Percentiles rank a stretch among this genome's conserved stretches.
These are phyloP conservation scores for Euphorbia schlechtendalii DNA, from an alignment of 441 rosid genomes.

Conservation along the genomic window DNA sequence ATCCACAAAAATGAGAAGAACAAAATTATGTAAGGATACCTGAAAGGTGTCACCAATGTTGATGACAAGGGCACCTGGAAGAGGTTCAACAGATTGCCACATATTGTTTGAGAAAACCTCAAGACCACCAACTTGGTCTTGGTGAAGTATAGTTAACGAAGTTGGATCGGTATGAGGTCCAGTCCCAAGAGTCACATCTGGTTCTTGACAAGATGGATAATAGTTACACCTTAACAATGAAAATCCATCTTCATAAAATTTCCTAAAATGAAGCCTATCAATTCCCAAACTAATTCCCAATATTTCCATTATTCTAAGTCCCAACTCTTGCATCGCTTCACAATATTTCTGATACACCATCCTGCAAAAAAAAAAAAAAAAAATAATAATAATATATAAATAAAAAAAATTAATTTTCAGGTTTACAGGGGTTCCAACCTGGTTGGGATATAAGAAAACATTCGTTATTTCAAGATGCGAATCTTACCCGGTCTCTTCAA, in stretches of 20 bases:
- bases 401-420: too few relatives aligned
- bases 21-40: too few relatives aligned
- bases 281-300: constrained; percentile 42
- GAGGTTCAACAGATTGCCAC: constrained; percentile 43
- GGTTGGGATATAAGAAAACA: too few relatives aligned
- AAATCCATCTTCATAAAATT: constrained; percentile 30
- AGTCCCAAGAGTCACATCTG: constrained; percentile 40
- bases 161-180: constrained; percentile 53
- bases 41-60: constrained; percentile 52
- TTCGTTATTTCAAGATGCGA: background rate
- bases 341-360: constrained; percentile 37
- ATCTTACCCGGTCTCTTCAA: constrained; percentile 34
- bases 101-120: constrained; percentile 33
- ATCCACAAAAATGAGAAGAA: too few relatives aligned
- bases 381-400: too few relatives aligned
- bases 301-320: constrained; percentile 35
- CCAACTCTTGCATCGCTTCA: constrained; percentile 35
- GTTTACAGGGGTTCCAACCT: too few relatives aligned
- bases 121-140: constrained; percentile 49
- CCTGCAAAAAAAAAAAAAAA: constrained; percentile 13
- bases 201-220: constrained; percentile 41
- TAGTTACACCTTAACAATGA: constrained; percentile 41
- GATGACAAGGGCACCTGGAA: constrained; percentile 36
- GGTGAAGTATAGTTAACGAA: constrained; percentile 43
- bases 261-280: constrained; percentile 25